Evolutionary conservation across 2,329 filamentous ascomycete species (phyloP), one percentile per base, ranked within the genome.

Genomic region (Fusarium hostae): DNA sequence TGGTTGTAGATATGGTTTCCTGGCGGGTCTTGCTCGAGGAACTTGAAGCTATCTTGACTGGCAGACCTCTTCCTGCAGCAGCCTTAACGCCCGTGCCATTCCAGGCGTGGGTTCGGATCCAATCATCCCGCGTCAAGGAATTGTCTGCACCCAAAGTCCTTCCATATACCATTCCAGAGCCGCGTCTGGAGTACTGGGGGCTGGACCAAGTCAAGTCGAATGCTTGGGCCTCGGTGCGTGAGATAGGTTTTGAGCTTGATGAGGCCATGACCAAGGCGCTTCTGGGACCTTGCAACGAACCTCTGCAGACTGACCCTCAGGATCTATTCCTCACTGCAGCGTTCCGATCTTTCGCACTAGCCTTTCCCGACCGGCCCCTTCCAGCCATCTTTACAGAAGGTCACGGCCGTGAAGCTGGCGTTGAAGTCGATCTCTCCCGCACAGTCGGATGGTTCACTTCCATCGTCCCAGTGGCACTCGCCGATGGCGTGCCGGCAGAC

Each of bases 391-490:
- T 81, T 63, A 79, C 73, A 37, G 82, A 85, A 61, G 79, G 80
- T 2, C 82, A 85, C 47, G 83, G 82, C 7, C 77, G 83, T 18
- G 82, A 84, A 32, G 59, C 78, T 8, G 35, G 57, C 1, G 65
- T 81, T 8, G 37, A 41, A 16, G 34, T 55, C 20, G 79, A 85
- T 61, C 67, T 82, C 2, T 81, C 82, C 1, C 63, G 74, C 9
- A 84, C 82, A 0, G 79, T 85, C 2, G 83, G 83, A 8, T 85
- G 82, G 82, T 84, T 85, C 64, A 84, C 83, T 1, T 82, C 80
- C 37, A 55, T 55, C 12, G 26, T 41, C 7, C 51, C 37, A 32
- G 26, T 55, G 4, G 37, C 18, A 13, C 51, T 41, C 9, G 26
- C 37, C 3, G 6, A 41, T 1, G 26, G 12, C 9, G 20, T 41